Conservation (phyloP, 768 basidiomycete genomes). For the Tulasnella calospora region DNA sequence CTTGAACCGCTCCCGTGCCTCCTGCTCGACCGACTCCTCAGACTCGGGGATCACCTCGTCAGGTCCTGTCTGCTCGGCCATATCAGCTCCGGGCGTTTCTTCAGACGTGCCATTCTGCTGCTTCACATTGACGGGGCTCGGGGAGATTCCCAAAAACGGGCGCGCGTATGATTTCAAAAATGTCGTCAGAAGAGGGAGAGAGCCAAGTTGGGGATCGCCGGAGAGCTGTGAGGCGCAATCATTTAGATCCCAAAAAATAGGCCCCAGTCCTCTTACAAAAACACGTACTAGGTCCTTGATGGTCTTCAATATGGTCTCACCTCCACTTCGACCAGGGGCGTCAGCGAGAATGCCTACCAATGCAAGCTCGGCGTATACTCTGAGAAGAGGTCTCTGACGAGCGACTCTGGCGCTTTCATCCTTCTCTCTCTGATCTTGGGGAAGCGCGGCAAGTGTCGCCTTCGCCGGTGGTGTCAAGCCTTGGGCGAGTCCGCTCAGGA, state of each 20-base stretch:
- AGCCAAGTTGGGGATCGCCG: slow-evolving; percentile 78
- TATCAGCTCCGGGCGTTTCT: neutral
- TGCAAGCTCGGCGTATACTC: slow-evolving; percentile 86
- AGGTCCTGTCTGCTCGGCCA: slow-evolving; percentile 45
- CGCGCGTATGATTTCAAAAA: slow-evolving; percentile 91
- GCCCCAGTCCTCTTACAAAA: neutral
- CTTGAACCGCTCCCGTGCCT: slow-evolving; percentile 82
- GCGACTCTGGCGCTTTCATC: slow-evolving; percentile 76
- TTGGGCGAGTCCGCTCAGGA: slow-evolving; percentile 54
- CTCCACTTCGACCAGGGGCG: slow-evolving; percentile 61
- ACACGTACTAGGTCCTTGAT: slow-evolving; percentile 74
- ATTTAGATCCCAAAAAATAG: neutral
- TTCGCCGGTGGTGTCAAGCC: slow-evolving; percentile 37
- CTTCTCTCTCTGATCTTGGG: slow-evolving; percentile 82
- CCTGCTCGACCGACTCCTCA: slow-evolving; percentile 76
- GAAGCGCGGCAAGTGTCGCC: slow-evolving; percentile 55
- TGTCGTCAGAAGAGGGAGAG: slow-evolving; percentile 81
- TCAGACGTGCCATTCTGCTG: slow-evolving; percentile 50
- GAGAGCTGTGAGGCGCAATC: slow-evolving; percentile 54
- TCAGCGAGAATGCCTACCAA: slow-evolving; percentile 79
- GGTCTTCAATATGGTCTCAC: slow-evolving; percentile 85
- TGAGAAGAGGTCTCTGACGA: slow-evolving; percentile 77
- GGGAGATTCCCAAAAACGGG: slow-evolving; percentile 76
- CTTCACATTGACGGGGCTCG: slow-evolving; percentile 46
- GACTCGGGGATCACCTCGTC: slow-evolving; percentile 33